Percentiles rank a stretch among this genome's conserved stretches.
These are phyloP conservation scores for Neophaeococcomyces aloes DNA, from an alignment of 2,329 filamentous ascomycete genomes.

Conservation along the genomic window DNA sequence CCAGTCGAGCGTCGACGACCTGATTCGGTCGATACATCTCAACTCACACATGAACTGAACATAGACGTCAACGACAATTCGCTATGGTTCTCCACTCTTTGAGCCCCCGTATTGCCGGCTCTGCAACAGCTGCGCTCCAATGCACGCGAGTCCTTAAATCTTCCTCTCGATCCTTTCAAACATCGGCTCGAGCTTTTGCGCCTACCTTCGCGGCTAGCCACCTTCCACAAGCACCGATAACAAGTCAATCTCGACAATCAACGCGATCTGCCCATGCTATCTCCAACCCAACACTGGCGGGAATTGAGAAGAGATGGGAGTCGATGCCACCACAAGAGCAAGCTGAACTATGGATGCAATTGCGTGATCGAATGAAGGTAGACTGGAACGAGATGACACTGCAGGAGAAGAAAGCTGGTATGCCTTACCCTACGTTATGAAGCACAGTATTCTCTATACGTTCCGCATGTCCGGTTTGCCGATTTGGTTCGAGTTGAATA, in stretches of 20 bases:
- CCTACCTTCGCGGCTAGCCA: constrained; percentile 28
- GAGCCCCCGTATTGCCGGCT: constrained; percentile 35
- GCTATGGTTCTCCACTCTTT: constrained; percentile 37
- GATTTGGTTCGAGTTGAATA: too few species aligned
- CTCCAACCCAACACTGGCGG: constrained; percentile 91
- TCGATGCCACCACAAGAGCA: constrained; percentile 96
- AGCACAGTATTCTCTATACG: not conserved
- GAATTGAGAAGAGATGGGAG: constrained; percentile 99
- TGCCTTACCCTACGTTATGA: constrained; percentile 28
- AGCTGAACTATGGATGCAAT: constrained; percentile 96
- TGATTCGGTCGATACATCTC: not conserved
- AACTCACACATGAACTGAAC: constrained; percentile 7
- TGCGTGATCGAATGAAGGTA: constrained; percentile 97
- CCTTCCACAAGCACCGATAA: constrained; percentile 29
- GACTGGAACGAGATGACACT: constrained; percentile 92
- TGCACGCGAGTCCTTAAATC: constrained; percentile 9
- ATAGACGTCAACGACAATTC: constrained; percentile 4
- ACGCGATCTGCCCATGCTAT: constrained; percentile 73
- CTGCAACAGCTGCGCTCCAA: constrained; percentile 26
- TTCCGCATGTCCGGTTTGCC: not conserved
- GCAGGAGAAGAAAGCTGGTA: constrained; percentile 99
- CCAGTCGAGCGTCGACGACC: constrained; percentile 3
- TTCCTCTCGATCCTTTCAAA: constrained; percentile 17
- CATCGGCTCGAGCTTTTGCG: constrained; percentile 28
- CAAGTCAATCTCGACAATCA: constrained; percentile 33